These are phyloP conservation scores for Irineochytrium annulatum DNA, from an alignment of 192 early-diverging fungal genomes.

Conservation along the genomic window DNA sequence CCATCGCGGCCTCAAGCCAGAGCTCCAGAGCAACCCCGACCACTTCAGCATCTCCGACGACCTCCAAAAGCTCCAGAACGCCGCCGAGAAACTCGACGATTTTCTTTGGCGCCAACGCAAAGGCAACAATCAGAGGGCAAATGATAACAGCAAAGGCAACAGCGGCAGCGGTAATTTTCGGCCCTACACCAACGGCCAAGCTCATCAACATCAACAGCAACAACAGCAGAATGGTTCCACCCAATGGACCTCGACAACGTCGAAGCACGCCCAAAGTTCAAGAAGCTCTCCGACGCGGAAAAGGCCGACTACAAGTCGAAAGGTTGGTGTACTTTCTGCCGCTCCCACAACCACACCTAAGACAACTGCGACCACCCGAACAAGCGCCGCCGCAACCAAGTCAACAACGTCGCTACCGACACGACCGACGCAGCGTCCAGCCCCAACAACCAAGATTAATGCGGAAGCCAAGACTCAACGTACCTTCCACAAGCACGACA, in stretches of 20 bases:
- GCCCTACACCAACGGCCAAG: background rate
- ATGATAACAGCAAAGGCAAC: background rate
- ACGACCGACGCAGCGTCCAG: no score
- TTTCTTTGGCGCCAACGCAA: background rate
- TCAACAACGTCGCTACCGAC: no score
- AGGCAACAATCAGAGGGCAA: background rate
- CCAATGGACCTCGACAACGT: background rate
- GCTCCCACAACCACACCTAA: background rate
- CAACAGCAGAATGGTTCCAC: no score
- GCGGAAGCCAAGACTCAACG: no score
- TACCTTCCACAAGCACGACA: no score
- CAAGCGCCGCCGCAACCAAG: background rate
- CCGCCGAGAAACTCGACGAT: background rate
- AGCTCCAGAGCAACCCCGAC: no score
- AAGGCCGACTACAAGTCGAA: background rate
- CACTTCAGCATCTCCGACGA: background rate
- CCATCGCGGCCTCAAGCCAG: background rate
- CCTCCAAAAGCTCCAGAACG: background rate
- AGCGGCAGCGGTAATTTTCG: background rate
- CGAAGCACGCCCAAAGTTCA: background rate
- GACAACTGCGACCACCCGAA: background rate
- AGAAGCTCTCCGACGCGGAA: background rate
- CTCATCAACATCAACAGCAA: no score
- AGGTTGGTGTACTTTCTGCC: constrained; percentile 1
- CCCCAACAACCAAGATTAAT: no score